Conservation (phyloP, 768 basidiomycete species). For the Lentinula guzmanii region DNA sequence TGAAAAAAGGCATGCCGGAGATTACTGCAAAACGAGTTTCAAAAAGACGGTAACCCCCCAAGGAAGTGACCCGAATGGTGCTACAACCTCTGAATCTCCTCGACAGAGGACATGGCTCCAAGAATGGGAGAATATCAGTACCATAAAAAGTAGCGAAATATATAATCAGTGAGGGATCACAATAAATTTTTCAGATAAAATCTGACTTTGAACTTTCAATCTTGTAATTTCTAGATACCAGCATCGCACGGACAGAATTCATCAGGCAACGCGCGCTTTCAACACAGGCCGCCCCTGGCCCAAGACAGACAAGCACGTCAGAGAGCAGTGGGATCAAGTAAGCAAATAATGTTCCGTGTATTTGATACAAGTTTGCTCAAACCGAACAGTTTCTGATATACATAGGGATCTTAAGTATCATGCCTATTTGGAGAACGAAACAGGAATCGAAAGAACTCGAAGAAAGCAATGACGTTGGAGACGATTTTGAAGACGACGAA, state of each 20-base stretch:
- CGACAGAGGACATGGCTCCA: constrained; percentile 52
- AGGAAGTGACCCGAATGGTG: neutral
- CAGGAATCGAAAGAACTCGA: constrained; percentile 18
- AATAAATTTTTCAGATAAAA: neutral
- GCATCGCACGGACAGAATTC: constrained; percentile 19
- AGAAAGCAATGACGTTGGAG: constrained; percentile 25
- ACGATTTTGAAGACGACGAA: constrained; percentile 21
- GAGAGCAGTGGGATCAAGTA: constrained; percentile 63
- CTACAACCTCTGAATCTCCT: neutral
- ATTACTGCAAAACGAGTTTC: constrained; percentile 51
- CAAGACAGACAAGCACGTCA: constrained; percentile 26
- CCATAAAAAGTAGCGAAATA: constrained; percentile 31
- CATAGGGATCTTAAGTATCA: constrained; percentile 48
- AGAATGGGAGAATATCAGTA: constrained; percentile 63
- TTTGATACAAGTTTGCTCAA: neutral
- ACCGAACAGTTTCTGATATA: constrained; percentile 51
- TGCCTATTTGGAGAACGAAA: constrained; percentile 31
- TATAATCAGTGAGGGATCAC: constrained; percentile 44
- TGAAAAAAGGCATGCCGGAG: constrained; percentile 44
- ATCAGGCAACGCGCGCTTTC: neutral
- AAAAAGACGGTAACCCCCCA: constrained; percentile 3
- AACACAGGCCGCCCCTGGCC: constrained; percentile 25
- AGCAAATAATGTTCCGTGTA: constrained; percentile 8
- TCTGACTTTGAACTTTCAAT: neutral
- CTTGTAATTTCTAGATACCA: neutral